A percentile compares a stretch with the other conserved stretches of the same genome.
Conservation (phyloP, 768 basidiomycete genomes). For the Boletus speciosus region DNA sequence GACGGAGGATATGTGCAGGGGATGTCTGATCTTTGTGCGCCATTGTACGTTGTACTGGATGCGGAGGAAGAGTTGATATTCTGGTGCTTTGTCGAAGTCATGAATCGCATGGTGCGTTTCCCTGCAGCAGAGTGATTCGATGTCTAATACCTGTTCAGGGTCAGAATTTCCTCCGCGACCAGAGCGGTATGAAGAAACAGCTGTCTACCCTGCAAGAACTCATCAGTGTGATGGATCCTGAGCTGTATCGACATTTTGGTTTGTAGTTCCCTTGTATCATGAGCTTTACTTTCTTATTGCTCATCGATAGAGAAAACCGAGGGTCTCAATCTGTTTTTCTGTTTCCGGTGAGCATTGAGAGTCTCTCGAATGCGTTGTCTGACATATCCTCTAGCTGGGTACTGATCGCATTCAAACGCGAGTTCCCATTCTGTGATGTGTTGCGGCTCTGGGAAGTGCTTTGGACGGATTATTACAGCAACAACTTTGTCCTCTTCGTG, state of each 20-base stretch:
- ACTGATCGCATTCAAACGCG: conserved; percentile 92
- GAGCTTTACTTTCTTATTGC: neutral
- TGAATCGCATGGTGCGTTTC: conserved; percentile 85
- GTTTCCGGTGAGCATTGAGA: conserved; percentile 73
- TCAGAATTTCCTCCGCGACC: conserved; percentile 92
- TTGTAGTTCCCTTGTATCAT: conserved; percentile 2
- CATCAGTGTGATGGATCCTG: conserved; percentile 92
- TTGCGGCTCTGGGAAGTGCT: conserved; percentile 90
- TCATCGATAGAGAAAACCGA: conserved; percentile 72
- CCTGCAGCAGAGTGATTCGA: neutral
- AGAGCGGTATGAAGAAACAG: conserved; percentile 97
- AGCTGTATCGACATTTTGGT: conserved; percentile 90
- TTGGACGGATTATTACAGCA: conserved; percentile 90
- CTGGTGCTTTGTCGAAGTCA: conserved; percentile 94
- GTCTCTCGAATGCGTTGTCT: neutral
- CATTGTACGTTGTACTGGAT: conserved; percentile 87
- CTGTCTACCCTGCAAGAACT: conserved; percentile 85
- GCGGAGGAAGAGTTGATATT: conserved; percentile 90
- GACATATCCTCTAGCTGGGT: conserved; percentile 60
- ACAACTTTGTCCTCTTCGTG: conserved; percentile 86
- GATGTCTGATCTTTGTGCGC: conserved; percentile 95
- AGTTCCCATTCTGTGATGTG: conserved; percentile 91
- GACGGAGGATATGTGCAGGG: conserved; percentile 90
- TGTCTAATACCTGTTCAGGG: conserved; percentile 49
- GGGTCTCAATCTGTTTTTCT: conserved; percentile 93